Conservation (phyloP, 164 flowering plant genomes). For the Chloranthus sessilifolius region DNA sequence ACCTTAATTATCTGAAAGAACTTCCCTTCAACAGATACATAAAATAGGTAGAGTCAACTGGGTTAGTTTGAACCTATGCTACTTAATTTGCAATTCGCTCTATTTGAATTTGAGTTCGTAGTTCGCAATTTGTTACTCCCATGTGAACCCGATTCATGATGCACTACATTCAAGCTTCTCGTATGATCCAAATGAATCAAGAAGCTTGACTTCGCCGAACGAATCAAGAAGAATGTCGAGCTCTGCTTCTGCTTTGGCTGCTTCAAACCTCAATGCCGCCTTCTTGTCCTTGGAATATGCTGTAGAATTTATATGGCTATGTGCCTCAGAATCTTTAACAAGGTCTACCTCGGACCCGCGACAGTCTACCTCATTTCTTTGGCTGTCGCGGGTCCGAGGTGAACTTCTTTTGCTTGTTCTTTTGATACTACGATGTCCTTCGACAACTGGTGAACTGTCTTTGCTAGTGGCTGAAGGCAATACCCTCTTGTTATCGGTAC, state of each 20-base stretch:
- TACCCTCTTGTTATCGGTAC: background rate
- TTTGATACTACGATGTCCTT: background rate
- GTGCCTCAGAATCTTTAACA: too few relatives aligned
- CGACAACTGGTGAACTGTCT: background rate
- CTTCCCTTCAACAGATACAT: too few relatives aligned
- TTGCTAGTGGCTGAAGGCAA: constrained; percentile 4
- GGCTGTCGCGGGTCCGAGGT: background rate
- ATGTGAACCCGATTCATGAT: too few relatives aligned
- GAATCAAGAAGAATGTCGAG: constrained; percentile 77
- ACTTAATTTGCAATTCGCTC: too few relatives aligned
- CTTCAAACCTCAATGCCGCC: constrained; percentile 28
- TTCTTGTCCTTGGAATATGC: background rate
- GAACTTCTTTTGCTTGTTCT: background rate
- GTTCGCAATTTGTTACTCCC: too few relatives aligned
- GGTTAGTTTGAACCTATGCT: too few relatives aligned
- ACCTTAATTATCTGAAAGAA: too few relatives aligned
- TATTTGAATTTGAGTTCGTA: too few relatives aligned
- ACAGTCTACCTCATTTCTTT: constrained; percentile 4
- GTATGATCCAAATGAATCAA: constrained; percentile 19
- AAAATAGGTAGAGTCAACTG: too few relatives aligned
- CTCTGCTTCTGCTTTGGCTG: constrained; percentile 57
- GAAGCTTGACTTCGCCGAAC: constrained; percentile 29
- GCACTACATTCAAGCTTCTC: background rate
- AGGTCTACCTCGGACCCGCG: constrained; percentile 6
- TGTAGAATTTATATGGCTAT: too few relatives aligned